Evolutionary conservation across 306 rosid species (phyloP), one percentile per base, ranked within the genome.

Genomic region (Alnus glutinosa): DNA sequence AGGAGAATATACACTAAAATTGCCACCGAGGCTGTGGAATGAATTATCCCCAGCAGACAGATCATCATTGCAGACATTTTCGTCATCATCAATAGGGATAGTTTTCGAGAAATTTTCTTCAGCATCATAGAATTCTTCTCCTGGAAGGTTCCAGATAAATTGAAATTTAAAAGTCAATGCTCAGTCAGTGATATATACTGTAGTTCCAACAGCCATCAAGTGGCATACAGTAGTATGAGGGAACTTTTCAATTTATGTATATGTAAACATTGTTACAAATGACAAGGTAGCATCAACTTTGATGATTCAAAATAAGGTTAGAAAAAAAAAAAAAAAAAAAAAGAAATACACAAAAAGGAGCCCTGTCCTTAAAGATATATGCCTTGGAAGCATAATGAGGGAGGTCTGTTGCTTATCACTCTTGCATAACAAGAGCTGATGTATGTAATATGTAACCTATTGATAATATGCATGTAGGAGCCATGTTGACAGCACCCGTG

Each of bases 61-160:
- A 75, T 62, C 74, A 77, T 68, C 44, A 59, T 55, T 75, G 83
- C 73, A 83, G 55, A 80, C 39, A 49, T 74, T 80, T 44, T 85
- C 87, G 4, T 82, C 88, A 70, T 79, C 86, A 82, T 71, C 85
- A 78, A 77, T 49, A 7, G 86, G 80, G 77, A 72, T 68, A 78
- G 73, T 80, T 70, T 64, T 86, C 4, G 78, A 66, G 77, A 85
- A 73, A 84, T 72, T 78, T 77, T 89, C 92, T 80, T 84, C 83
- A 6, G 98, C 93, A 78, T 93, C 99, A 76, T 88, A 88, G 84
- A 93, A 93, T 71, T 80, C 74, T 78, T 92, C 97, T 81, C 96
- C 98, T 95, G 91, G 42, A 77, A 87, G 77, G 44, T 64, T 76
- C 69, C 69, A 83, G 19, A 76, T 32, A 75, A 78, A 86, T 44